These are phyloP conservation scores for Debaryomycetaceae sp. DNA, from an alignment of 1,139 yeast species.

Conservation along the genomic window DNA sequence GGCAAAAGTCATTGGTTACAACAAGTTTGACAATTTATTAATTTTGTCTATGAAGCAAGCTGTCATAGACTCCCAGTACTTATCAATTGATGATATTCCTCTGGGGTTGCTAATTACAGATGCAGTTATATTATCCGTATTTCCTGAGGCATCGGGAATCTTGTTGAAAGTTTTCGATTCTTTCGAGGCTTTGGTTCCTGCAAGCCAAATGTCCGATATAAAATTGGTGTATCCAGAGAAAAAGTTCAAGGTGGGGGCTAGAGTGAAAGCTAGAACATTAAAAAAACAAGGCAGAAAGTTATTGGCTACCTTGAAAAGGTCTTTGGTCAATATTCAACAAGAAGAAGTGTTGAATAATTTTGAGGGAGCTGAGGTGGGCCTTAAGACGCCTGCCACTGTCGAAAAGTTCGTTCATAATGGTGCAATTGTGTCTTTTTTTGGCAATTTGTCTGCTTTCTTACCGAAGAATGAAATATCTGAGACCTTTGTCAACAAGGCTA, in stretches of 20 bases:
- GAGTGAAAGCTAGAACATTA: conserved; percentile 69
- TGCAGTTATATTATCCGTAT: conserved; percentile 57
- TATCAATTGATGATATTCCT: conserved; percentile 69
- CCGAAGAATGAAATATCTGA: conserved; percentile 90
- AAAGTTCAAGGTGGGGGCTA: conserved; percentile 80
- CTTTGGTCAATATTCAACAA: conserved; percentile 68
- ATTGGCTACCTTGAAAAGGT: conserved; percentile 73
- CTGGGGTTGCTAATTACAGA: conserved; percentile 64
- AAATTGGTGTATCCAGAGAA: conserved; percentile 86
- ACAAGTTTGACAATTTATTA: conserved; percentile 62
- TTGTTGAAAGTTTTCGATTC: conserved; percentile 60
- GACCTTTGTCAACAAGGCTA: conserved; percentile 73
- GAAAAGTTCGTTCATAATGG: conserved; percentile 72
- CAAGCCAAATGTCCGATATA: conserved; percentile 77
- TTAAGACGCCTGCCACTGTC: conserved; percentile 71
- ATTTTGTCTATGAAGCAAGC: conserved; percentile 67
- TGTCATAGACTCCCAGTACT: conserved; percentile 58
- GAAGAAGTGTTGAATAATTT: conserved; percentile 51
- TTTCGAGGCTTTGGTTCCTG: conserved; percentile 74
- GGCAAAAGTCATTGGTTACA: conserved; percentile 76
- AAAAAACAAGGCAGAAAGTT: conserved; percentile 41
- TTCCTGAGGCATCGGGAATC: conserved; percentile 64
- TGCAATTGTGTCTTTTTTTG: conserved; percentile 80
- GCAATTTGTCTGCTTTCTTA: conserved; percentile 70
- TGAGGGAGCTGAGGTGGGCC: conserved; percentile 54